phyloP scores from a whole-genome alignment of 768 basidiomycete species.

The Trametes sanguinea region DNA sequence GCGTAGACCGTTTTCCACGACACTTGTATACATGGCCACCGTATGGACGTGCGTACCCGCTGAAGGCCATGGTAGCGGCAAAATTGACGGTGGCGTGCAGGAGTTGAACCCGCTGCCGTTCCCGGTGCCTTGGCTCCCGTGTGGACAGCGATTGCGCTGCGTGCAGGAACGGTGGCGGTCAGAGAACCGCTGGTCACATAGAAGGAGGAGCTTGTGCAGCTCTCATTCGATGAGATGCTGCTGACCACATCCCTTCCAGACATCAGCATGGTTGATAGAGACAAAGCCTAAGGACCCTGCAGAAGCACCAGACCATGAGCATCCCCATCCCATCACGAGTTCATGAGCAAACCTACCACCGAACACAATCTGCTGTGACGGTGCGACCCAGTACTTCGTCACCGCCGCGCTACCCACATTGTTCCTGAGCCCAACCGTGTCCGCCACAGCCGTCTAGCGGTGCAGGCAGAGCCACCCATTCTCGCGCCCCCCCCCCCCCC shows the following conservation, averaged over 20 bases:
- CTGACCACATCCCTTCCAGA: constrained; percentile 68
- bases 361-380: constrained; percentile 65
- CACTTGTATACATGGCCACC: background rate
- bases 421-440: constrained; percentile 65
- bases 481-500: too few relatives aligned
- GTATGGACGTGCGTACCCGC: constrained; percentile 41
- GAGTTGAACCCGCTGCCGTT: constrained; percentile 1
- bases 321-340: background rate
- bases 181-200: constrained; percentile 53
- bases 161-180: constrained; percentile 49
- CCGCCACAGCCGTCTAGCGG: constrained; percentile 55
- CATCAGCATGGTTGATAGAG: constrained; percentile 66
- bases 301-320: background rate
- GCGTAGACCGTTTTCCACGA: too few relatives aligned
- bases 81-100: constrained; percentile 47
- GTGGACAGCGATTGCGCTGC: constrained; percentile 59
- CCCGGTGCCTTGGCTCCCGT: constrained; percentile 38
- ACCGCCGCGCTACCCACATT: constrained; percentile 53
- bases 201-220: constrained; percentile 54
- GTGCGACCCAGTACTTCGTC: constrained; percentile 60
- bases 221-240: constrained; percentile 42
- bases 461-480: constrained; percentile 70
- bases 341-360: constrained; percentile 44
- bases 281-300: constrained; percentile 59
- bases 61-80: constrained; percentile 54